These are phyloP conservation scores for Knufia petricola DNA, from an alignment of 2,329 filamentous ascomycete species.

Conservation along the genomic window DNA sequence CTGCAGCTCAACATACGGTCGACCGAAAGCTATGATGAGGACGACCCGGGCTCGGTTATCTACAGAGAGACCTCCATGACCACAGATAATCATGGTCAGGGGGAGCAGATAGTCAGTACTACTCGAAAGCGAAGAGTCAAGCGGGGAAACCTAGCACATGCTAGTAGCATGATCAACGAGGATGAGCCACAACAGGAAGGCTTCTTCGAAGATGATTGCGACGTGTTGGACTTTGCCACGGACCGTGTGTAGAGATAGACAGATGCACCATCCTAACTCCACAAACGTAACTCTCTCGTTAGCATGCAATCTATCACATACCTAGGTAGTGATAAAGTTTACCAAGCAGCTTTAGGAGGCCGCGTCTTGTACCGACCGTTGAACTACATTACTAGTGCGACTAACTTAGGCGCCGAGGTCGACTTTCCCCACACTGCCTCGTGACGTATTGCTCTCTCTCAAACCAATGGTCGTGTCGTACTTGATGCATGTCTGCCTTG, in stretches of 20 bases:
- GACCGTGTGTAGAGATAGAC: conserved; percentile 37
- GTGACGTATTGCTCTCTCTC: too few species aligned
- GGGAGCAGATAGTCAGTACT: conserved; percentile 70
- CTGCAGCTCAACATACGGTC: conserved; percentile 39
- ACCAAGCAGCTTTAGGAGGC: too few species aligned
- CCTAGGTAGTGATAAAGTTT: too few species aligned
- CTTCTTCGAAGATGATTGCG: conserved; percentile 88
- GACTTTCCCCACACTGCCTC: too few species aligned
- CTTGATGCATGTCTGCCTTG: too few species aligned
- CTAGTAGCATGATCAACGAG: conserved; percentile 70
- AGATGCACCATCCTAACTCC: background rate
- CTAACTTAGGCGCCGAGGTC: too few species aligned
- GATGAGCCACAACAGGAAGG: conserved; percentile 51
- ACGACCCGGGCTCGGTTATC: conserved; percentile 13
- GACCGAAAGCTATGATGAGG: conserved; percentile 38
- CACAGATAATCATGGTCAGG: background rate
- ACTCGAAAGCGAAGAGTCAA: conserved; percentile 58
- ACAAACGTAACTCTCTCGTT: background rate
- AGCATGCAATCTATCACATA: too few species aligned
- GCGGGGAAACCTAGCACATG: conserved; percentile 54
- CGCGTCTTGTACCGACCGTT: too few species aligned
- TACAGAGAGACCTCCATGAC: conserved; percentile 17
- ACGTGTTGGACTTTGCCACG: conserved; percentile 76
- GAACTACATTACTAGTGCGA: too few species aligned
- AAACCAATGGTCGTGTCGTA: too few species aligned